Evolutionary conservation across 805 yeast genomes (phyloP).

Genomic region (Candida hispaniensis): DNA sequence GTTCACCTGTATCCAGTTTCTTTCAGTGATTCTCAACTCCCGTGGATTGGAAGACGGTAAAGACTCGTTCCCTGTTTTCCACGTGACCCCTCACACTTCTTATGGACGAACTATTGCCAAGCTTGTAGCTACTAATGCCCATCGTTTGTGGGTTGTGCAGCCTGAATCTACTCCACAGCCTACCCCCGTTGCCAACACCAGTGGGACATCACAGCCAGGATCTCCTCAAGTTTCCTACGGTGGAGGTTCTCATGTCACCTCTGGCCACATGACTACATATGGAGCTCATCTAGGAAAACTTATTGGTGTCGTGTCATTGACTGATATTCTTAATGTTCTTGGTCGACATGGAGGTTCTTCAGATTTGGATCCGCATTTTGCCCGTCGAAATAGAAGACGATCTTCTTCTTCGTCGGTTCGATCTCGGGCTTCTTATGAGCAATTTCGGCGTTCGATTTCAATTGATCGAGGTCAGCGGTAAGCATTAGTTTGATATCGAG

Average conservation of each 20-base stretch:
- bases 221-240: slow-evolving; percentile 1
- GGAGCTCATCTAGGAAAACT: slow-evolving; percentile 53
- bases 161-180: slow-evolving; percentile 22
- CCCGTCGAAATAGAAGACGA: slow-evolving; percentile 77
- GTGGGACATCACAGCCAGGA: slow-evolving; percentile 21
- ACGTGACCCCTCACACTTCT: slow-evolving; percentile 69
- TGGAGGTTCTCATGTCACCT: slow-evolving; percentile 18
- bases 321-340: slow-evolving; percentile 75
- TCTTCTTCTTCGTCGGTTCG: slow-evolving; percentile 19
- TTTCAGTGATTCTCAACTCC: slow-evolving; percentile 71
- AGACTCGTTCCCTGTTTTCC: slow-evolving; percentile 94
- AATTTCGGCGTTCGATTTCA: slow-evolving; percentile 16
- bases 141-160: slow-evolving; percentile 45
- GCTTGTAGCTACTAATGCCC: slow-evolving; percentile 88
- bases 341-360: slow-evolving; percentile 61
- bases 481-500: too few species aligned
- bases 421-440: slow-evolving; percentile 17
- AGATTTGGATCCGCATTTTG: slow-evolving; percentile 68
- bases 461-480: slow-evolving; percentile 15
- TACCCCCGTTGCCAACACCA: too few species aligned
- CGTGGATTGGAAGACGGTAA: slow-evolving; percentile 91
- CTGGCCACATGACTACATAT: slow-evolving; percentile 21
- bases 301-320: slow-evolving; percentile 83
- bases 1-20: slow-evolving; percentile 76
- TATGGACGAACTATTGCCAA: slow-evolving; percentile 87